phyloP scores from a whole-genome alignment of 257 asterid species.

The Catharanthus roseus region DNA sequence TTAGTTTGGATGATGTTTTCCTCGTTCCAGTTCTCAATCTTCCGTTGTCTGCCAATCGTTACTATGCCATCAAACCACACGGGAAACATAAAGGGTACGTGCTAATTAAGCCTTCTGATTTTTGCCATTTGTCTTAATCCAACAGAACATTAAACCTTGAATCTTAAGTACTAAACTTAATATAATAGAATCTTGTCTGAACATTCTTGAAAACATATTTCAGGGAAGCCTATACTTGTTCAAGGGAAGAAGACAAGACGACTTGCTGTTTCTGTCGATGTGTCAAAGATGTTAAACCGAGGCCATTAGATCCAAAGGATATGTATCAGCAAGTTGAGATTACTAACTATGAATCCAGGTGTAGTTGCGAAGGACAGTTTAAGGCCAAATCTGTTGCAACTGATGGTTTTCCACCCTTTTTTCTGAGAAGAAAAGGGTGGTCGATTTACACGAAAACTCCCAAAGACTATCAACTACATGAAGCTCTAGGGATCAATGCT shows the following conservation, averaged over 20 bases:
- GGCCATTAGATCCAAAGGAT: conserved; percentile 47
- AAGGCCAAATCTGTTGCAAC: conserved; percentile 8
- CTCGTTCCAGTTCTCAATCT: conserved; percentile 30
- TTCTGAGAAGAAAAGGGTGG: conserved; percentile 18
- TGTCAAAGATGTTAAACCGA: conserved; percentile 35
- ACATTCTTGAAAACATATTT: neutral
- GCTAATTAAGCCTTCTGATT: neutral
- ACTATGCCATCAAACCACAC: conserved; percentile 37
- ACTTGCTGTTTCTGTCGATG: conserved; percentile 41
- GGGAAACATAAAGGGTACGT: conserved; percentile 49
- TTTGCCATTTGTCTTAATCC: neutral
- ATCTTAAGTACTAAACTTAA: neutral
- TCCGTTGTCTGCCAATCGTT: conserved; percentile 36
- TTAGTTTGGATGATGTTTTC: conserved; percentile 19
- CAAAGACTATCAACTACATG: conserved; percentile 7
- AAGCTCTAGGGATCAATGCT: conserved; percentile 15
- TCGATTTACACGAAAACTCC: conserved; percentile 7
- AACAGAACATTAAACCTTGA: neutral
- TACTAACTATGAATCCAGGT: neutral
- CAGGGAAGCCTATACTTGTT: conserved; percentile 55
- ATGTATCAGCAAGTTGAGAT: conserved; percentile 41
- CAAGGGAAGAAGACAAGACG: conserved; percentile 45
- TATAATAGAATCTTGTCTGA: neutral
- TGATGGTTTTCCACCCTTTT: conserved; percentile 4
- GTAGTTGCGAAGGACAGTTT: neutral